Evolutionary conservation across 2,329 filamentous ascomycete genomes (phyloP).

Genomic region (Huntiella abstrusa): DNA sequence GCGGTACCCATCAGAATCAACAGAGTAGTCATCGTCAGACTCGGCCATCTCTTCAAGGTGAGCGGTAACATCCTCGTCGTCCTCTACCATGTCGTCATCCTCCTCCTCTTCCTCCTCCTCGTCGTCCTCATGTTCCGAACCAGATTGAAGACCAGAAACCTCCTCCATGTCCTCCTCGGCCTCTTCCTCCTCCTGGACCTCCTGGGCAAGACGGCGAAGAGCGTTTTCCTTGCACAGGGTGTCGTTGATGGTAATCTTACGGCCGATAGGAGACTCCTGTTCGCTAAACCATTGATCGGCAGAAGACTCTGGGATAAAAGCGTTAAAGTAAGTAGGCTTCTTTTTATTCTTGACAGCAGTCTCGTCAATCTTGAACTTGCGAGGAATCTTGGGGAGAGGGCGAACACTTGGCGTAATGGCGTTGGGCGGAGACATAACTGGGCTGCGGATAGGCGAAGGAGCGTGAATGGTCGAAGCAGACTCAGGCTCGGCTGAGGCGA

Average conservation of each 20-base stretch:
- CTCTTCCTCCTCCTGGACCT: slow-evolving; percentile 76
- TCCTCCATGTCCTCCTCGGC: slow-evolving; percentile 40
- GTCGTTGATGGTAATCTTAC: slow-evolving; percentile 72
- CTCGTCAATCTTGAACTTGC: slow-evolving; percentile 11
- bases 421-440: slow-evolving; percentile 6
- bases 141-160: slow-evolving; percentile 8
- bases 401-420: slow-evolving; percentile 1
- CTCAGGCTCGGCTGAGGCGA: slow-evolving; percentile 4
- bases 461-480: slow-evolving; percentile 8
- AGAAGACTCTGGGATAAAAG: slow-evolving; percentile 67
- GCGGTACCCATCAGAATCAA: slow-evolving; percentile 49
- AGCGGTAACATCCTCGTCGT: slow-evolving; percentile 29
- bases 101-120: slow-evolving; percentile 30
- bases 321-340: slow-evolving; percentile 56
- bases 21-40: slow-evolving; percentile 31
- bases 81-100: slow-evolving; percentile 29
- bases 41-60: slow-evolving; percentile 34
- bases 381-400: slow-evolving; percentile 7
- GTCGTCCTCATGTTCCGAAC: slow-evolving; percentile 27
- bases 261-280: slow-evolving; percentile 41
- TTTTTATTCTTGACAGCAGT: slow-evolving; percentile 14
- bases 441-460: slow-evolving; percentile 1
- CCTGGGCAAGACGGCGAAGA: slow-evolving; percentile 68
- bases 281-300: slow-evolving; percentile 82
- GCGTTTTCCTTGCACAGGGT: slow-evolving; percentile 77